Evolutionary conservation across 129 eudicot genomes (phyloP), one percentile per base, ranked within the genome.

Genomic region (Tanacetum coccineum): DNA sequence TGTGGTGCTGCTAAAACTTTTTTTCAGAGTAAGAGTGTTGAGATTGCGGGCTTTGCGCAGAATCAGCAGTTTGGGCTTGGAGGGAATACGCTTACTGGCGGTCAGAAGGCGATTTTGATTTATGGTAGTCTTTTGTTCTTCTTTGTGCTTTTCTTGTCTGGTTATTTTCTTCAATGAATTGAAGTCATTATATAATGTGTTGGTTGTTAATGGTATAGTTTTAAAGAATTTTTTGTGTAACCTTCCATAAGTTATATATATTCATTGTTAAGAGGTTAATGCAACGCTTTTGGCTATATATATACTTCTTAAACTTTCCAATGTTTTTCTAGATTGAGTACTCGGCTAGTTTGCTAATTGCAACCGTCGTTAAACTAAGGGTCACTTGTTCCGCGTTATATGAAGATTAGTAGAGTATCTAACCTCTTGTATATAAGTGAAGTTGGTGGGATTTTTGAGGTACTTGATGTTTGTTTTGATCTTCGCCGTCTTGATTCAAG

Each of bases 11-110:
- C 99, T 6, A 77, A 94, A 87, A 71, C 70, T 9, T 94, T 94
- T 78, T 94, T 94, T 63, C 76, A 81, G 82, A 89, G 91, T 64
- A 94, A 94, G 85, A 87, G 99, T 59, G 87, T 94, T 68, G 99
- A 94, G 87, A 87, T 94, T 75, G 95, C 99, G 22, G 99, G 99
- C 1, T 94, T 94, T 73, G 99, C 93, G 51, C 85, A 94, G 87
- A 94, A 94, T 59, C 99, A 94, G 74, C 93, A 84, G 81, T 94
- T 61, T 76, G 99, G 99, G 9, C 72, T 94, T 11, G 99, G 99
- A 28, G 95, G 87, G 67, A 94, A 94, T 62, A 68, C 95, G 36
- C 84, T 94, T 4, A 94, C 99, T 57, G 81, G 95, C 48, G 97
- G 95, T 14, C 99, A 94, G 47, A 94, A 94, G 85, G 82, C 91